Evolutionary conservation across 2,329 filamentous ascomycete species (phyloP).

Genomic region (Calonectria pseudoturangicola): DNA sequence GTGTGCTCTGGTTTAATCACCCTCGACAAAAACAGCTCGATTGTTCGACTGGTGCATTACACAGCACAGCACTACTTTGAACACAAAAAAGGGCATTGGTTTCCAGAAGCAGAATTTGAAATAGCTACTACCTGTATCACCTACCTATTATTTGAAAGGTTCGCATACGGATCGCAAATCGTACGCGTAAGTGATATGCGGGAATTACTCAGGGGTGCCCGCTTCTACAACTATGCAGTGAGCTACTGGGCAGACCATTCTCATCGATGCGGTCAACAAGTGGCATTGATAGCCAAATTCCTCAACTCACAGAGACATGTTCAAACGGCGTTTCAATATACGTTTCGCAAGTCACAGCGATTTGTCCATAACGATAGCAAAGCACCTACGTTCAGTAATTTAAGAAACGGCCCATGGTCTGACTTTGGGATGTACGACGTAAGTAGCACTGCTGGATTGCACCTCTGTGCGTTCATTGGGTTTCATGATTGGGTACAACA

Average conservation of each 20-base stretch:
- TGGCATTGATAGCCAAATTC: background rate
- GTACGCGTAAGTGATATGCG: too few species aligned
- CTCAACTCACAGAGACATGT: background rate
- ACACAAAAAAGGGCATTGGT: conserved; percentile 47
- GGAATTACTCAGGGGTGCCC: too few species aligned
- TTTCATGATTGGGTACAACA: background rate
- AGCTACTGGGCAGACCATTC: conserved; percentile 40
- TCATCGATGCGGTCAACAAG: background rate
- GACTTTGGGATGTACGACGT: too few species aligned
- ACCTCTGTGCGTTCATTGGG: background rate
- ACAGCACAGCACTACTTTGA: conserved; percentile 9
- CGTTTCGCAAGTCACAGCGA: too few species aligned
- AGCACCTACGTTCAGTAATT: too few species aligned
- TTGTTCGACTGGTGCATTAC: conserved; percentile 12
- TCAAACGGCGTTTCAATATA: background rate
- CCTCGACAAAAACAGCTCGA: background rate
- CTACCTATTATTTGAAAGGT: conserved; percentile 60
- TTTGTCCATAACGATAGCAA: too few species aligned
- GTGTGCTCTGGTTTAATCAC: background rate
- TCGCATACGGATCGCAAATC: conserved; percentile 43
- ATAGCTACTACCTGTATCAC: conserved; percentile 58
- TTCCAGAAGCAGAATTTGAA: conserved; percentile 55
- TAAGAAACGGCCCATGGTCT: too few species aligned
- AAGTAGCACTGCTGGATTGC: background rate
- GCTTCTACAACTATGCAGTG: conserved; percentile 38